Base-by-base conservation (phyloP, 768 basidiomycete genomes). In the Leccinum ochraceum region DNA sequence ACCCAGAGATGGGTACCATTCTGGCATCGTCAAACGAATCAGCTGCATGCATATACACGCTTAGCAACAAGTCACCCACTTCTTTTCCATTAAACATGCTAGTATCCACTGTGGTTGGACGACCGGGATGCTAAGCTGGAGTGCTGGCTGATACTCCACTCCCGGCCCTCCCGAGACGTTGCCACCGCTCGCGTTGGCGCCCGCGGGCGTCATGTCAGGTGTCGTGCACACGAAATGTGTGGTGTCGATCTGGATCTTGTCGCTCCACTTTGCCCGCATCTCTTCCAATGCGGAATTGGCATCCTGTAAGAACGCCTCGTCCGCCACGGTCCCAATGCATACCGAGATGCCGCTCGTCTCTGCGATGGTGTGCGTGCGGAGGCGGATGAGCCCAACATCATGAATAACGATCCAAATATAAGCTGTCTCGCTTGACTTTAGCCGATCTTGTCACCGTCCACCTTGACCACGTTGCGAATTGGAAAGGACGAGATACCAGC, bases 151-250 rank as follows among this genome's bases (percentile, higher is more conserved):
- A 72, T 98, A 98, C 67, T 95, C 92, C 8, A 91, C 87, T 0
- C 54, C 89, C 0, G 94, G 90, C n/a, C 72, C 74, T 3, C 86
- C 84, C 16, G 80, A 76, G 11, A 78, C 76, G 1, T 78, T 71
- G 57, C 79, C 82, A 76, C 87, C 86, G 9, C 81, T 78, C 0
- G 81, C 81, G 59, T 78, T 81, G 9, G 85, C 85, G 34, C 84
- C 88, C 10, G 73, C 30, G 0, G 86, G 83, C 0, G 86, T 87
- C 10, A 86, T 82, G 1, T 87, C 89, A 3, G 95, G 94, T 0
- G 91, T 94, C 17, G 94, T 96, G 71, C 95, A 96, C 46, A 98
- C 95, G 66, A 97, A 99, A 74, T 99, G 96, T 0, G 95, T 98
- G 10, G 96, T 98, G 71, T 99, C 96, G 60, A 98, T 95, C 77